Base-by-base conservation (phyloP, 805 yeast species). In the Kodamaea hsintzibuensis region DNA sequence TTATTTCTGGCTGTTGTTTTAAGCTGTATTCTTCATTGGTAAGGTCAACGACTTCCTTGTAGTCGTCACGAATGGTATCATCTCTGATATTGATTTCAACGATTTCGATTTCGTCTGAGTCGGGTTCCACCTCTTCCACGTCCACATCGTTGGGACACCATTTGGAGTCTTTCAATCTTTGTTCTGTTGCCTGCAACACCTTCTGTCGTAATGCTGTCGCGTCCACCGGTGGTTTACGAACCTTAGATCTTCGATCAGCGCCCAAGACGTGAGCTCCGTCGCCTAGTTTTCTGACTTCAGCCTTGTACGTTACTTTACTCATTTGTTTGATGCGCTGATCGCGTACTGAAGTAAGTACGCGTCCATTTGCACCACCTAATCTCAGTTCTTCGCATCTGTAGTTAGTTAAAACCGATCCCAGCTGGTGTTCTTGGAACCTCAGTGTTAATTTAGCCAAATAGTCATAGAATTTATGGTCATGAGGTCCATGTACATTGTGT, bases 401-500 rank as follows among this genome's bases (percentile, higher is more conserved):
- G 7, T 80, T 81, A 13, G 81, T 77, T 1, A 76, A 73, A 38
- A 73, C 73, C 4, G 82, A 74, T 0, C 80, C 78, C 27, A 72
- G 70, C 58, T 77, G 79, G 43, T 79, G 63, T 7, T 73, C 70
- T 50, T 75, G 76, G 61, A 71, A 83, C 61, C 87, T 71, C 5
- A 72, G 73, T 53, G 80, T 81, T 42, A 88, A 73, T 55, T 81
- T 83, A 52, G 88, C 93, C 58, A 91, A 67, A 49, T 79, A 78
- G 49, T 72, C 72, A 65, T 89, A 89, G 64, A 93, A 93, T 55
- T 70, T 71, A 2, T 72, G 80, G 71, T 93, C 87, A 65, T 93
- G 98, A 0, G 96, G 88, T 0, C 97, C 97, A 62, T 74, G 73
- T 17, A 77, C 65, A 66, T 91, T 92, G 66, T 93, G 98, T 1